A percentile compares a stretch with the other conserved stretches of the same genome.
Evolutionary conservation across 306 rosid species (phyloP).

Genomic region (Albizia julibrissin): DNA sequence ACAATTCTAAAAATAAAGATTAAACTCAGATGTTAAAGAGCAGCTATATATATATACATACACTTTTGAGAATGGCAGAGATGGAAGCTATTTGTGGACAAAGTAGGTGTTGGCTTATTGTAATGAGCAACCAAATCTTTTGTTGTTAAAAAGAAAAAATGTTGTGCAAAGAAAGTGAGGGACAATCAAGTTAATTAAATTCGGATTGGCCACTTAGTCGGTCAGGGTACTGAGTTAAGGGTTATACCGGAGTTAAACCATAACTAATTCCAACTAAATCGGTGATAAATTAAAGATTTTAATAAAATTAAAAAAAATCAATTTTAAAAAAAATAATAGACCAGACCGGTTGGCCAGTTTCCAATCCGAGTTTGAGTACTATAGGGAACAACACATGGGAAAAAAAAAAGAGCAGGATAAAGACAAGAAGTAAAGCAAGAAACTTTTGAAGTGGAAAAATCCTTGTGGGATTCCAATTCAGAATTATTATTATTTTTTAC

Average conservation of each 20-base stretch:
- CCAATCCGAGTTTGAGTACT: too few species aligned
- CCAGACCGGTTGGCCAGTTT: too few species aligned
- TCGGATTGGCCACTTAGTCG: too few species aligned
- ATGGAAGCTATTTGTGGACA: conserved; percentile 37
- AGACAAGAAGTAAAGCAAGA: conserved; percentile 22
- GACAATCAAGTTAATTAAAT: too few species aligned
- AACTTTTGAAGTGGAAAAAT: conserved; percentile 34
- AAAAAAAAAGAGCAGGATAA: background rate
- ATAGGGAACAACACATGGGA: too few species aligned
- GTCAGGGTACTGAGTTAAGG: too few species aligned
- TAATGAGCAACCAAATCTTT: conserved; percentile 20
- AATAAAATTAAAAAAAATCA: too few species aligned
- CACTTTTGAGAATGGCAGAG: conserved; percentile 30
- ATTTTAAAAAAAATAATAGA: too few species aligned
- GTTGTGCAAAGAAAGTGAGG: conserved; percentile 35
- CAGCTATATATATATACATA: background rate
- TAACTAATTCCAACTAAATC: too few species aligned
- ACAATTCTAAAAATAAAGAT: conserved; percentile 34
- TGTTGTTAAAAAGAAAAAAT: conserved; percentile 36
- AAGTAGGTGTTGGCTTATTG: conserved; percentile 37
- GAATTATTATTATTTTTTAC: too few species aligned
- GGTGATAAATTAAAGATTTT: too few species aligned
- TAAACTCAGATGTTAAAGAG: conserved; percentile 31
- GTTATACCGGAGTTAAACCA: too few species aligned
- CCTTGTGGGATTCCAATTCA: conserved; percentile 28